phyloP scores from a whole-genome alignment of 768 basidiomycete genomes.

The Hydnomerulius pinastri region DNA sequence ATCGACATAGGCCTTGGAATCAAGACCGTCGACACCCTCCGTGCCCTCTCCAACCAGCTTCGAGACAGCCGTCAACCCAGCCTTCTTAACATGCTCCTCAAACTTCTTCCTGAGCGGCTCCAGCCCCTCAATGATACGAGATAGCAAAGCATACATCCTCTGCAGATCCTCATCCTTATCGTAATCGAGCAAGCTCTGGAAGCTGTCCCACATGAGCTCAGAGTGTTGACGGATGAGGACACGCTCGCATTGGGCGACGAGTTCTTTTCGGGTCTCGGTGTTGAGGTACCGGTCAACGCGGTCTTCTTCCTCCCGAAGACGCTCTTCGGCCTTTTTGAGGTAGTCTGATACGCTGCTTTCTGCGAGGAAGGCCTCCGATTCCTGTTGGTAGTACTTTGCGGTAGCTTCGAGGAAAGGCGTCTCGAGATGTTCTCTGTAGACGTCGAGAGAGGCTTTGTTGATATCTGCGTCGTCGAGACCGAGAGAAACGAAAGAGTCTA shows the following conservation, averaged over 20 bases:
- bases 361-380: slow-evolving; percentile 88
- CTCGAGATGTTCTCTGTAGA: slow-evolving; percentile 93
- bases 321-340: slow-evolving; percentile 90
- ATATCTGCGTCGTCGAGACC: slow-evolving; percentile 92
- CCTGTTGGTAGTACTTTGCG: slow-evolving; percentile 87
- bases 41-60: slow-evolving; percentile 61
- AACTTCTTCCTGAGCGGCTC: slow-evolving; percentile 91
- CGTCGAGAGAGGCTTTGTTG: slow-evolving; percentile 89
- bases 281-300: slow-evolving; percentile 93
- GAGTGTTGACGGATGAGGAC: slow-evolving; percentile 88
- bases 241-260: slow-evolving; percentile 84
- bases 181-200: slow-evolving; percentile 85
- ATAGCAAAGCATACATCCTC: slow-evolving; percentile 91
- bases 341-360: slow-evolving; percentile 92
- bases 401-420: slow-evolving; percentile 85
- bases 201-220: slow-evolving; percentile 88
- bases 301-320: slow-evolving; percentile 92
- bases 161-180: slow-evolving; percentile 95
- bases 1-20: slow-evolving; percentile 94
- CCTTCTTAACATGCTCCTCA: slow-evolving; percentile 93
- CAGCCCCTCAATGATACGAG: slow-evolving; percentile 86
- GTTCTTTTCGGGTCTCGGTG: slow-evolving; percentile 80
- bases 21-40: slow-evolving; percentile 60
- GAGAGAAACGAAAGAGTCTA: slow-evolving; percentile 93
- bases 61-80: slow-evolving; percentile 80